phyloP scores from a whole-genome alignment of 2,329 filamentous ascomycete species.

The Epicoccum nigrum region DNA sequence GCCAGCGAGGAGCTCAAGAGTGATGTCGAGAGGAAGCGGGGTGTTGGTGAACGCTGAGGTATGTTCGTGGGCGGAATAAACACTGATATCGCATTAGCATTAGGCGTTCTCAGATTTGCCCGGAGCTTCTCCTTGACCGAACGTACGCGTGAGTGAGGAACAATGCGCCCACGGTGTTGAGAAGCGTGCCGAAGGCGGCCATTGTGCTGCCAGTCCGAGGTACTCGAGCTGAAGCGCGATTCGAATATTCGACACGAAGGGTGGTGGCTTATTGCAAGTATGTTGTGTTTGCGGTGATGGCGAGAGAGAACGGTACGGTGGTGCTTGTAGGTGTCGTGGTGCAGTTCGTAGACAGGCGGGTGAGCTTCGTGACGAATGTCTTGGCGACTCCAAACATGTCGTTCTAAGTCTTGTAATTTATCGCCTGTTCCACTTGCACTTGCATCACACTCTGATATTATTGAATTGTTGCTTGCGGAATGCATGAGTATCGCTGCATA shows the following conservation, averaged over 20 bases:
- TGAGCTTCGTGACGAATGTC: conserved; percentile 9
- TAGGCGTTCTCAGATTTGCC: background rate
- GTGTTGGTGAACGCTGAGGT: conserved; percentile 68
- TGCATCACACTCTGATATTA: too few relatives aligned
- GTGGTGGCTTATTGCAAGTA: background rate
- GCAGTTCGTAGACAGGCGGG: background rate
- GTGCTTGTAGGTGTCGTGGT: background rate
- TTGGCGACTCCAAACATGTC: background rate
- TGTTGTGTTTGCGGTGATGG: background rate
- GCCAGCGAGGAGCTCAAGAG: conserved; percentile 81
- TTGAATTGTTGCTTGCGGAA: too few relatives aligned
- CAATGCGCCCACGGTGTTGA: conserved; percentile 76
- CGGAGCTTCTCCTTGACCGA: background rate
- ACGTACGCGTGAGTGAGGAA: conserved; percentile 87
- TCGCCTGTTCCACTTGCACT: background rate
- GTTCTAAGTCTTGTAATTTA: background rate
- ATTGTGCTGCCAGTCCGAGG: conserved; percentile 52
- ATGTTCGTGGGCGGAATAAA: conserved; percentile 96
- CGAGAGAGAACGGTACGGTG: background rate
- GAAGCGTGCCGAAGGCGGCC: conserved; percentile 72
- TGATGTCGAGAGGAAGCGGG: conserved; percentile 80
- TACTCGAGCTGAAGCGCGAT: too few relatives aligned
- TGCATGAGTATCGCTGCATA: too few relatives aligned
- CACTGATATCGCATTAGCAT: conserved; percentile 61
- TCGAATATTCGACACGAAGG: background rate